Conservation (phyloP, 1,139 yeast species). For the Magnusiomyces fungicola region DNA sequence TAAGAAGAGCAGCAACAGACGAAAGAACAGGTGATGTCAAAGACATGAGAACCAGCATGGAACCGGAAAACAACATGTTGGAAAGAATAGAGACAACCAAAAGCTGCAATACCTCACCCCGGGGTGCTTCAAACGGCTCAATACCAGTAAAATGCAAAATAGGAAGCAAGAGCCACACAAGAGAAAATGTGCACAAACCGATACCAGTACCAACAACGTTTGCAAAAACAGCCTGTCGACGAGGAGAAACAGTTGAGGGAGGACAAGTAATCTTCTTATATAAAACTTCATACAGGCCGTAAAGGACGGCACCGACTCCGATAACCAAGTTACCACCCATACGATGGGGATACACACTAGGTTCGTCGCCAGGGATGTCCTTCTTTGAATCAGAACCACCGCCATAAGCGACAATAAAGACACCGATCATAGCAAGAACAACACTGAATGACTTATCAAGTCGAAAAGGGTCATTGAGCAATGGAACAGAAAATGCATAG, state of each 20-base stretch:
- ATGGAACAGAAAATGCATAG: slow-evolving; percentile 72
- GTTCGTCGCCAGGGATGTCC: slow-evolving; percentile 16
- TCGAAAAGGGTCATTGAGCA: slow-evolving; percentile 56
- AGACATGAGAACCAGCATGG: slow-evolving; percentile 72
- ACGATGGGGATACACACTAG: slow-evolving; percentile 47
- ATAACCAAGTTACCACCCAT: slow-evolving; percentile 66
- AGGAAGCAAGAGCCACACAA: slow-evolving; percentile 46
- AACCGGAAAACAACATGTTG: slow-evolving; percentile 63
- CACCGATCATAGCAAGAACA: slow-evolving; percentile 63
- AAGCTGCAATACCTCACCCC: slow-evolving; percentile 37
- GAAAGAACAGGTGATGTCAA: slow-evolving; percentile 81
- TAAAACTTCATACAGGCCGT: slow-evolving; percentile 79
- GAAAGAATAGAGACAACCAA: slow-evolving; percentile 44
- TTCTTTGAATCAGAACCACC: slow-evolving; percentile 35
- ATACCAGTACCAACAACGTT: slow-evolving; percentile 49
- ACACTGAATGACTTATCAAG: slow-evolving; percentile 66
- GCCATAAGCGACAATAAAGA: slow-evolving; percentile 70
- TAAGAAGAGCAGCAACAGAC: slow-evolving; percentile 70
- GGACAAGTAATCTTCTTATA: slow-evolving; percentile 74
- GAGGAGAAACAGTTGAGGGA: slow-evolving; percentile 51
- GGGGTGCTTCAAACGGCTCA: slow-evolving; percentile 53
- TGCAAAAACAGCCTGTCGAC: slow-evolving; percentile 51
- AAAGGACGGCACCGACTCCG: slow-evolving; percentile 68
- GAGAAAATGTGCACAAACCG: slow-evolving; percentile 50
- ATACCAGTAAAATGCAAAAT: slow-evolving; percentile 48